Percentiles rank a stretch among this genome's conserved stretches.
These are phyloP conservation scores for Yamadazyma atmosphaerica DNA, from an alignment of 1,139 yeast species.

Conservation along the genomic window DNA sequence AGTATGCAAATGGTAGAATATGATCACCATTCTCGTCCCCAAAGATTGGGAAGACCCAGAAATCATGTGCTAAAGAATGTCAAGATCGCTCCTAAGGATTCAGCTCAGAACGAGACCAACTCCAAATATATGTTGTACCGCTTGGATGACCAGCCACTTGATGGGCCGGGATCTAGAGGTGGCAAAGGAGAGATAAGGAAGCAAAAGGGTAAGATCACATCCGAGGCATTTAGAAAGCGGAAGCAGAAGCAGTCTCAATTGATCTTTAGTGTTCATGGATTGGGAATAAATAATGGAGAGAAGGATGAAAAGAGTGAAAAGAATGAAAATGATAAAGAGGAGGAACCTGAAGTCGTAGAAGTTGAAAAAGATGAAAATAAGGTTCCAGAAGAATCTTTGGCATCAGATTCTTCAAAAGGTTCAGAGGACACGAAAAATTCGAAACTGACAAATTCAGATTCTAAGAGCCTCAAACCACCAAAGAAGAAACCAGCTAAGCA, in stretches of 20 bases:
- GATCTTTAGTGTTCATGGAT: constrained; percentile 10
- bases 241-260: constrained; percentile 23
- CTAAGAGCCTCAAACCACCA: too few relatives aligned
- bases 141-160: constrained; percentile 37
- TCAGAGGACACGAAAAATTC: too few relatives aligned
- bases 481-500: background rate
- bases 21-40: constrained; percentile 30
- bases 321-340: background rate
- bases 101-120: constrained; percentile 31
- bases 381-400: background rate
- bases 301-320: background rate
- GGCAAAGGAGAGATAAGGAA: constrained; percentile 27
- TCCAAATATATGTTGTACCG: constrained; percentile 38
- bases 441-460: too few relatives aligned
- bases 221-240: constrained; percentile 21
- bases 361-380: constrained; percentile 1
- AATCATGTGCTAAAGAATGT: constrained; percentile 22
- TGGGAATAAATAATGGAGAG: background rate
- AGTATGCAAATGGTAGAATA: constrained; percentile 30
- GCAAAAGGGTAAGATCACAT: constrained; percentile 32
- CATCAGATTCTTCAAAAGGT: too few relatives aligned
- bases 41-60: constrained; percentile 40
- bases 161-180: constrained; percentile 49
- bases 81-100: constrained; percentile 21
- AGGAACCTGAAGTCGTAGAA: background rate